Conservation (phyloP, 768 basidiomycete genomes). For the Leccinellum rugosiceps region DNA sequence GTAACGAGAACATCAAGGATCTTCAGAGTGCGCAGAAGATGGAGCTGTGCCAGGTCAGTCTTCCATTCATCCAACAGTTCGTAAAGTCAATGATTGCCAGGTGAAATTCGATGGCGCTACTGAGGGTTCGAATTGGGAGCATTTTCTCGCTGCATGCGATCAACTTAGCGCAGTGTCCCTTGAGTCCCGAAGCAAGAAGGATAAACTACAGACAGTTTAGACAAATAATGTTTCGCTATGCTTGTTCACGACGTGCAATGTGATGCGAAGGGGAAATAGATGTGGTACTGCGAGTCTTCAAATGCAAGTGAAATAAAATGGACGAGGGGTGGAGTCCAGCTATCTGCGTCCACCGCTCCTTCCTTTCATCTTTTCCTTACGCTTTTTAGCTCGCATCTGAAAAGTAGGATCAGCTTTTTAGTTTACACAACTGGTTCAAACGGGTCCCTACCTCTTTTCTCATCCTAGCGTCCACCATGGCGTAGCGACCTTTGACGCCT, state of each 20-base stretch:
- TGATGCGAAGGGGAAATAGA: background rate
- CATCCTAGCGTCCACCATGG: conserved; percentile 93
- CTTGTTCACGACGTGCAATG: background rate
- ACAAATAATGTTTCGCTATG: conserved; percentile 5
- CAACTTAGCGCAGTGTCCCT: conserved; percentile 35
- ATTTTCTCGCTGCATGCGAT: conserved; percentile 44
- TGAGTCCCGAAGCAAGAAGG: conserved; percentile 24
- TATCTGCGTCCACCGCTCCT: conserved; percentile 42
- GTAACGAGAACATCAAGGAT: conserved; percentile 51
- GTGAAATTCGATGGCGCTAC: conserved; percentile 39
- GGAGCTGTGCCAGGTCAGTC: conserved; percentile 52
- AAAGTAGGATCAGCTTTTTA: conserved; percentile 3
- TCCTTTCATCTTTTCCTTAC: conserved; percentile 71
- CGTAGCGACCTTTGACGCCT: conserved; percentile 92
- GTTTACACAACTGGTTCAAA: background rate
- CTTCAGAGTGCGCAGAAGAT: conserved; percentile 51
- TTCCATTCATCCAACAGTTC: background rate
- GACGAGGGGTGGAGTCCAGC: background rate
- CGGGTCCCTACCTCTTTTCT: conserved; percentile 69
- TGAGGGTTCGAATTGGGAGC: conserved; percentile 43
- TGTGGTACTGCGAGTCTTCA: background rate
- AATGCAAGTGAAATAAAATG: background rate
- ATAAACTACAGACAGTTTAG: conserved; percentile 3
- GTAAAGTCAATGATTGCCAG: conserved; percentile 32
- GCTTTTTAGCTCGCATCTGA: conserved; percentile 81